Evolutionary conservation across 2,329 filamentous ascomycete species (phyloP), one percentile per base, ranked within the genome.

Genomic region (Colletotrichum sansevieriae): DNA sequence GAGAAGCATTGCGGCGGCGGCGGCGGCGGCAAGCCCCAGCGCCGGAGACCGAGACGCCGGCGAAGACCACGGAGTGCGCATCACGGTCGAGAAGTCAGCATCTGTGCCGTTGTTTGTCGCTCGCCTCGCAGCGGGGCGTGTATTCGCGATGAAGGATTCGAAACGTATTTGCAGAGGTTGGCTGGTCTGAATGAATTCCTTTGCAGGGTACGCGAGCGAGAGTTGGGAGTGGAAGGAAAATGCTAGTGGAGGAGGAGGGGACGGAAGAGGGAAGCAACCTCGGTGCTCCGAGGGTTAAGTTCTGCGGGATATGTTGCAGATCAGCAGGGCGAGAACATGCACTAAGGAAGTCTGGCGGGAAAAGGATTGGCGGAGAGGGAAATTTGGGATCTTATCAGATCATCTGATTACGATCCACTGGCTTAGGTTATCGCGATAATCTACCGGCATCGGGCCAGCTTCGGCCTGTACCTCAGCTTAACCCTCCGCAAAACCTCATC

Each of bases 361-460:
- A 25, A 49, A 43, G 57, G 56, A 57, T 49, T 66, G 25, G 52
- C 35, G 52, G 55, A 49, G 49, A 25, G 55, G 29, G 54, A 67
- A 59, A 61, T 63, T 64, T 55, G 18, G 37, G 47, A 71, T 71
- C 70, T 70, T 70, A 71, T 71, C 67, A 70, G 70, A 71, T 71
- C 62, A 71, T 71, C 70, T 71, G 67, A 71, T 70, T 59, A 70
- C 39, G 55, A 41, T 22, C 43, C 25, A 44, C 41, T 25, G 13
- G 62, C 47, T 52, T 56, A 61, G 55, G 66, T 61, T 56, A 51
- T 51, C 55, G 55, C 62, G 55, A 60, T 58, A 46, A 61, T 49
- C 60, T 56, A 61, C 64, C 68, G 68, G 33, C 68, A 70, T 68
- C 68, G 64, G 68, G 59, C 33, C 10, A n/a, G n/a, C n/a, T n/a